phyloP scores from a whole-genome alignment of 2,329 filamentous ascomycete species.

The Aspergillus thermomutatus region DNA sequence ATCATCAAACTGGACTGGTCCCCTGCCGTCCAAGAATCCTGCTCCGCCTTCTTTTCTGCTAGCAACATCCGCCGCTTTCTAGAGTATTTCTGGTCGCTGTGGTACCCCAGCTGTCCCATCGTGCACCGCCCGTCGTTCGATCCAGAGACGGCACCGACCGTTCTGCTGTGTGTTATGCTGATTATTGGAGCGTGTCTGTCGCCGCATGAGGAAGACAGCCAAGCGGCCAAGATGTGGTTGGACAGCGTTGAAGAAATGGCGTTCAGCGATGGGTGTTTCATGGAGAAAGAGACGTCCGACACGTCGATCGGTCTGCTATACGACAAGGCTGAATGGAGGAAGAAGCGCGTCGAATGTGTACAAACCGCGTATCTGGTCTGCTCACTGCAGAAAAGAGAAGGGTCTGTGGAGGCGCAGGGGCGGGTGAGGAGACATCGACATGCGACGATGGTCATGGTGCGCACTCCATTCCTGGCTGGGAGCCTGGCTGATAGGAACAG shows the following conservation, averaged over 20 bases:
- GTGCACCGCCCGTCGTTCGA: conserved; percentile 26
- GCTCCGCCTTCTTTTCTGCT: conserved; percentile 19
- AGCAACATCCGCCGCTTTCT: conserved; percentile 20
- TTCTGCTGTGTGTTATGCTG: conserved; percentile 24
- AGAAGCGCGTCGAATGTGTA: conserved; percentile 15
- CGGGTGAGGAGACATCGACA: conserved; percentile 20
- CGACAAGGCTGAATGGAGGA: conserved; percentile 4
- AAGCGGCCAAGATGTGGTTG: conserved; percentile 16
- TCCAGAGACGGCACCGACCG: conserved; percentile 6
- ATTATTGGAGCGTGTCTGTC: conserved; percentile 28
- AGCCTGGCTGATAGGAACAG: conserved; percentile 4
- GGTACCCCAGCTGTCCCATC: conserved; percentile 30
- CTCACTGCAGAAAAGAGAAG: conserved; percentile 25
- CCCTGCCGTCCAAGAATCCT: conserved; percentile 1
- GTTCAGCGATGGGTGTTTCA: conserved; percentile 15
- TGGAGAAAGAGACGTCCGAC: neutral
- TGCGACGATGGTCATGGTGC: conserved; percentile 22
- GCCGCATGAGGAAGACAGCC: conserved; percentile 10
- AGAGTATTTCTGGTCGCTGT: conserved; percentile 26
- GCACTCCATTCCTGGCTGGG: neutral
- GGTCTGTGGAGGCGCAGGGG: conserved; percentile 16
- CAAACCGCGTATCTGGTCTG: conserved; percentile 24
- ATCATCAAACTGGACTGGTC: conserved; percentile 17
- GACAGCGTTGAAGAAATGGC: conserved; percentile 20
- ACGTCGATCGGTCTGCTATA: neutral